These are phyloP conservation scores for Coccomyxa subellipsoidea DNA, from an alignment of 163 green algal genomes.

Conservation along the genomic window DNA sequence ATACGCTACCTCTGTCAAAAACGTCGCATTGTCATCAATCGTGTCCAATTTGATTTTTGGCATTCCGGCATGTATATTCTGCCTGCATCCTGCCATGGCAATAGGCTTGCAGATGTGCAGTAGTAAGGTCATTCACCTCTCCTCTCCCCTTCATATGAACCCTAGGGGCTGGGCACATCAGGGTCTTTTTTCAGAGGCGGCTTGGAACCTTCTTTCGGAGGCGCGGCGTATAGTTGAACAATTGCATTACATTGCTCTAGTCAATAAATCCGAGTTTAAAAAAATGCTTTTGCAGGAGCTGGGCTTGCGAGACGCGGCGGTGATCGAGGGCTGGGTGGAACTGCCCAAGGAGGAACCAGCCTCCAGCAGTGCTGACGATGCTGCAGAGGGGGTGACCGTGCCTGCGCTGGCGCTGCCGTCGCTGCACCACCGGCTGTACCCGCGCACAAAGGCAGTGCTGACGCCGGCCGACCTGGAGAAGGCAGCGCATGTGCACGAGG, in stretches of 20 bases:
- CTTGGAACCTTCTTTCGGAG: no score
- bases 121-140: no score
- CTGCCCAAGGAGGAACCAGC: neutral
- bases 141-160: no score
- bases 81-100: no score
- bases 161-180: no score
- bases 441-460: neutral
- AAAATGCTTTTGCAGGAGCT: slow-evolving; percentile 14
- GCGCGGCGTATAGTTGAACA: no score
- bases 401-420: neutral
- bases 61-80: no score
- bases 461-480: neutral
- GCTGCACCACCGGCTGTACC: neutral
- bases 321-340: slow-evolving; percentile 9
- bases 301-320: slow-evolving; percentile 10
- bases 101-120: no score
- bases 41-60: neutral
- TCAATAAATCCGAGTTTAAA: no score
- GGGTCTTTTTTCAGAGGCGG: no score
- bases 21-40: no score
- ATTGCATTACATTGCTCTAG: neutral
- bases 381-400: no score
- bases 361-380: neutral
- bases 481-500: neutral
- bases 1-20: neutral